Evolutionary conservation across 1,139 yeast genomes (phyloP).

Genomic region (Entelexis paramagnoliae): DNA sequence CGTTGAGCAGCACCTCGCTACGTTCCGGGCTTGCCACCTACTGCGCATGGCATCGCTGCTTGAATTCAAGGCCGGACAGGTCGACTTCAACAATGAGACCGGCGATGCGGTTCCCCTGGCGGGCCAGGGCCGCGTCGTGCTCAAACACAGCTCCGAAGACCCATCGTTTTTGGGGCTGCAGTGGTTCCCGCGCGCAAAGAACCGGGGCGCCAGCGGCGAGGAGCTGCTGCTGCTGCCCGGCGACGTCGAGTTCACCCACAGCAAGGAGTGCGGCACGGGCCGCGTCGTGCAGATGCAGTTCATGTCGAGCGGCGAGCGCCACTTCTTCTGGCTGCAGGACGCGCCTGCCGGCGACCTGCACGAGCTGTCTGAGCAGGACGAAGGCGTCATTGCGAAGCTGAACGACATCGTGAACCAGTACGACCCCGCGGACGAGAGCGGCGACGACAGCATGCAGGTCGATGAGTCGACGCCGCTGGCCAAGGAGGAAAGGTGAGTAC

Average conservation of each 20-base stretch:
- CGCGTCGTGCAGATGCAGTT: constrained; percentile 77
- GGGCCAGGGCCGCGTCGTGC: constrained; percentile 61
- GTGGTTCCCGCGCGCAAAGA: constrained; percentile 45
- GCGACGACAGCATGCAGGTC: constrained; percentile 12
- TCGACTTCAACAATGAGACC: constrained; percentile 58
- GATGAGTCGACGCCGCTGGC: constrained; percentile 6
- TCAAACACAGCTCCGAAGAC: constrained; percentile 54
- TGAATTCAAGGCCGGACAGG: constrained; percentile 76
- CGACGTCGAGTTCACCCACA: constrained; percentile 74
- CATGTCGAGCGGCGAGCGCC: constrained; percentile 71
- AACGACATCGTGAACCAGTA: constrained; percentile 41
- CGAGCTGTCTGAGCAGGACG: constrained; percentile 55
- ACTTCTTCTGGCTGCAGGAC: constrained; percentile 87
- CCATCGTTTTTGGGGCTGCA: constrained; percentile 44
- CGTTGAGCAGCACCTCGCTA: too few species aligned
- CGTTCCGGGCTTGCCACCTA: not conserved
- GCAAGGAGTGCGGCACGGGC: constrained; percentile 67
- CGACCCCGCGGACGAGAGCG: constrained; percentile 38
- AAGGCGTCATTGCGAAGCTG: constrained; percentile 43
- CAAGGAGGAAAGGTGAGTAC: constrained; percentile 14
- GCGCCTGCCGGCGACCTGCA: constrained; percentile 46
- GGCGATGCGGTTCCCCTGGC: constrained; percentile 66
- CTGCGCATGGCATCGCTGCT: constrained; percentile 9
- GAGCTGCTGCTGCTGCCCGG: constrained; percentile 84
- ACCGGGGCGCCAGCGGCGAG: constrained; percentile 35